Percentiles rank a stretch among this genome's conserved stretches.
Evolutionary conservation across 2,329 filamentous ascomycete genomes (phyloP).

Genomic region (Meredithiella fracta): DNA sequence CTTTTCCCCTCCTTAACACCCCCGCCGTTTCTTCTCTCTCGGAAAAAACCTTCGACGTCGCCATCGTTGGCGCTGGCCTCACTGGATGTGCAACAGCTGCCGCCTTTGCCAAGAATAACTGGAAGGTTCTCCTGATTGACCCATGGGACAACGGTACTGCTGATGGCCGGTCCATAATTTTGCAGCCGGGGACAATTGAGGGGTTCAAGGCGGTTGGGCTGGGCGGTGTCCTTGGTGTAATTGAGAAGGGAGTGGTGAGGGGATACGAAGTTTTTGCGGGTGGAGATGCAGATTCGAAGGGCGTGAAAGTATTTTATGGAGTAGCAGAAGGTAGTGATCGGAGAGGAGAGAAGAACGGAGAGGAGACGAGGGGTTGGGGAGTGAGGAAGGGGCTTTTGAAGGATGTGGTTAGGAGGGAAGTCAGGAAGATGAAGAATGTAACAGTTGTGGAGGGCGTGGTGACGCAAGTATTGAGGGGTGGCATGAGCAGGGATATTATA

Average conservation of each 20-base stretch:
- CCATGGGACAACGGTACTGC: conserved; percentile 73
- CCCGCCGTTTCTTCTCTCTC: not conserved
- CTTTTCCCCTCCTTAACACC: not conserved
- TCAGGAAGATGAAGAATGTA: not conserved
- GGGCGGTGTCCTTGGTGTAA: conserved; percentile 64
- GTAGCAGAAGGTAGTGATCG: not conserved
- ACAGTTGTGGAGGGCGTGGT: conserved; percentile 6
- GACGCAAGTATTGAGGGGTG: conserved; percentile 10
- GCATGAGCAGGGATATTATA: conserved; percentile 9
- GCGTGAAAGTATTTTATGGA: conserved; percentile 8
- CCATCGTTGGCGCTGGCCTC: conserved; percentile 82
- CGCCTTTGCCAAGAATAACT: conserved; percentile 71
- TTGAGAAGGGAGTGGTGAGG: conserved; percentile 28
- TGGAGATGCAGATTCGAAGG: not conserved
- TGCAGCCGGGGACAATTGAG: conserved; percentile 78
- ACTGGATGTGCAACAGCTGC: conserved; percentile 76
- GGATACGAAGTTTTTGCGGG: conserved; percentile 8
- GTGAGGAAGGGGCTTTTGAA: conserved; percentile 2
- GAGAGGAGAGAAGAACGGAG: not conserved
- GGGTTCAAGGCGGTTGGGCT: conserved; percentile 69
- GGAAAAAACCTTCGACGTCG: conserved; percentile 29
- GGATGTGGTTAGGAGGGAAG: not conserved
- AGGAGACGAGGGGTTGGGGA: not conserved
- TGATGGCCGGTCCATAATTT: conserved; percentile 81
- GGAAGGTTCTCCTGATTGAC: conserved; percentile 62